Evolutionary conservation across 2,329 filamentous ascomycete species (phyloP), one percentile per base, ranked within the genome.

Genomic region (Trichoderma citrinoviride): DNA sequence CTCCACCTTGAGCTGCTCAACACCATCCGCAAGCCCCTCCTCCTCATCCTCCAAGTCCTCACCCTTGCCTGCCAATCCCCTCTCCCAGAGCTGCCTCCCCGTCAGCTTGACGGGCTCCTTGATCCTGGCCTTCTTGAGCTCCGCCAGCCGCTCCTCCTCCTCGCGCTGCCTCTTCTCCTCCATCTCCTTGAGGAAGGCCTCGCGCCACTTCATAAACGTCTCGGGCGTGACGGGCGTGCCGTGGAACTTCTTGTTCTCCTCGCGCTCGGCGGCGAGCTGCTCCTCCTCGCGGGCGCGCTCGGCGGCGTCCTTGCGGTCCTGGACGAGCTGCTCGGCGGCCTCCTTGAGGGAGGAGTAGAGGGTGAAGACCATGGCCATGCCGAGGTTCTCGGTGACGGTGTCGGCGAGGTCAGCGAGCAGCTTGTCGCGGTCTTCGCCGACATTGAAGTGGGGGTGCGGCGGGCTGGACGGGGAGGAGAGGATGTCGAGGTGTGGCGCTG

Each of bases 281-380:
- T 72, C 78, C 73, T 88, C 85, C 69, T 90, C 87, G 3, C 81
- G 79, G 49, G 73, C 82, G 72, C 86, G 84, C 7, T 83, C 84
- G 1, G 82, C 85, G 8, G 82, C 90, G 65, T 87, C 86, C 72
- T 88, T 86, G 52, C 95, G 88, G 68, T 92, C 87, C 17, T 83
- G 78, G 70, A 98, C 87, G 65, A 99, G 84, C 70, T 88, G 84
- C 80, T 99, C 95, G n/a, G 93, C 94, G 58, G 86, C 84, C 66
- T 99, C 95, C 75, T 97, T 98, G 66, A 99, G 80, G 0, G 90
- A 87, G 15, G 90, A 92, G 61, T 96, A 90, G 25, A 99, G 81
- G 0, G 94, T 92, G 78, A 98, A 99, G 1, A 99, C 81, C 95
- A 99, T 99, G 63, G 93, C 91, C 90, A 98, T 98, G 68, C 95